Base-by-base conservation (phyloP, 73 alveolate species). In the Vitrella brassicaformis region DNA sequence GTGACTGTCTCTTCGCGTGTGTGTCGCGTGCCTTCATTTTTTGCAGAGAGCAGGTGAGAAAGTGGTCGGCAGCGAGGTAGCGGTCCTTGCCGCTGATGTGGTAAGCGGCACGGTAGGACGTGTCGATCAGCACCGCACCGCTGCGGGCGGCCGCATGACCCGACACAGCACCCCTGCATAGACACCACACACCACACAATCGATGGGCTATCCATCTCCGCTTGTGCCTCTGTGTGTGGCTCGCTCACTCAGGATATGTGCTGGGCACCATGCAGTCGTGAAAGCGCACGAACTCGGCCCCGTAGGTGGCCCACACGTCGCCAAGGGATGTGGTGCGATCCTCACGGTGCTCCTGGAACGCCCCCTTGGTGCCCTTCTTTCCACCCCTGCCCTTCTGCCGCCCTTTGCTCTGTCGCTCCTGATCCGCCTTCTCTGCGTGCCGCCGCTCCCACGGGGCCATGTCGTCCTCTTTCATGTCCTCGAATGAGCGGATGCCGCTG, bases 31-130 rank as follows among this genome's bases (percentile, higher is more conserved):
- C 56, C 56, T 39, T 14, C 84, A 78, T 78, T n/a, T 75, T 70
- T n/a, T 71, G 28, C 19, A 78, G 68, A 29, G 47, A 31, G 78
- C 84, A 78, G 28, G 84, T 78, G 28, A 78, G 74, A 73, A 78
- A 78, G 47, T 78, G 84, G 70, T 78, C 84, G 0, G 78, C 84
- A 39, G 47, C 84, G 26, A 78, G 69, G 56, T 69, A 72, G 9
- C 78, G 66, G 31, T 78, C 84, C 28, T n/a, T 8, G 25, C 69
- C 69, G 27, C 10, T 25, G 29, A 56, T 8, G 29, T n/a, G 4
- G 22, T 8, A 14, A 39, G 56, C 56, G 56, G 14, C 4, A 4
- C 56, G 56, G 56, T 8, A 39, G 56, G 56, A 39, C 14, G 4
- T 14, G 56, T 39, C 56, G 14, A 14, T 39, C 56, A 39, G 22